A percentile compares a stretch with the other conserved stretches of the same genome.
Conservation (phyloP, 345 rosid genomes). For the Xanthoceras sorbifolium region DNA sequence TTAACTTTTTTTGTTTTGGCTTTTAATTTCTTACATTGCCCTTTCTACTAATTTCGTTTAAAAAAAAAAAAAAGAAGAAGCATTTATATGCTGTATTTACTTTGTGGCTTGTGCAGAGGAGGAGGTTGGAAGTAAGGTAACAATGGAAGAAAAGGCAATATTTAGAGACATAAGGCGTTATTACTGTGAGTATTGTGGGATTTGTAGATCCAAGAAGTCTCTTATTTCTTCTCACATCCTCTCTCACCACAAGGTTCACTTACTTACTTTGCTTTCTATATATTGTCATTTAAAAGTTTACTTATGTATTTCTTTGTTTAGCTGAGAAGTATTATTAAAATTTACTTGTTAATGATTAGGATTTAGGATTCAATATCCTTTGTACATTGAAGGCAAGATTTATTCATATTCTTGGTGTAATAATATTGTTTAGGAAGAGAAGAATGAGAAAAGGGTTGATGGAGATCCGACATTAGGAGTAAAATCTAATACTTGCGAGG, state of each 20-base stretch:
- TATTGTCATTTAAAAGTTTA: not conserved
- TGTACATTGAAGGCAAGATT: not conserved
- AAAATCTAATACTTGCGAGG: conserved; percentile 44
- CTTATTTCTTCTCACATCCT: conserved; percentile 66
- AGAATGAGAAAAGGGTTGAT: conserved; percentile 29
- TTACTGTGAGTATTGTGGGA: conserved; percentile 77
- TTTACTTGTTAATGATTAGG: not conserved
- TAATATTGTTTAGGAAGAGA: conserved; percentile 42
- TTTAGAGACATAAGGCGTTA: conserved; percentile 66
- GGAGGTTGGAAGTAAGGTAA: too few relatives aligned
- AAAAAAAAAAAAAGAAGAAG: too few relatives aligned
- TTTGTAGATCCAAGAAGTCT: conserved; percentile 82
- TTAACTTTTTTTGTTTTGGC: too few relatives aligned
- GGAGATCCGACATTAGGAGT: conserved; percentile 31
- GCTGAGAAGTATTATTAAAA: not conserved
- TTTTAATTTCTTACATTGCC: too few relatives aligned
- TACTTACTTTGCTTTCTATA: not conserved
- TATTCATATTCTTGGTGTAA: not conserved
- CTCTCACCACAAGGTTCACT: conserved; percentile 52
- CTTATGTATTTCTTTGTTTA: not conserved
- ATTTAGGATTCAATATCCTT: too few relatives aligned
- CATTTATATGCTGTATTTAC: too few relatives aligned
- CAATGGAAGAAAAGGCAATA: conserved; percentile 15
- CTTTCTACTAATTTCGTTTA: too few relatives aligned
- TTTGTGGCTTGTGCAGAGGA: too few relatives aligned